These are phyloP conservation scores for Petrea volubilis DNA, from an alignment of 257 asterid species.

Conservation along the genomic window DNA sequence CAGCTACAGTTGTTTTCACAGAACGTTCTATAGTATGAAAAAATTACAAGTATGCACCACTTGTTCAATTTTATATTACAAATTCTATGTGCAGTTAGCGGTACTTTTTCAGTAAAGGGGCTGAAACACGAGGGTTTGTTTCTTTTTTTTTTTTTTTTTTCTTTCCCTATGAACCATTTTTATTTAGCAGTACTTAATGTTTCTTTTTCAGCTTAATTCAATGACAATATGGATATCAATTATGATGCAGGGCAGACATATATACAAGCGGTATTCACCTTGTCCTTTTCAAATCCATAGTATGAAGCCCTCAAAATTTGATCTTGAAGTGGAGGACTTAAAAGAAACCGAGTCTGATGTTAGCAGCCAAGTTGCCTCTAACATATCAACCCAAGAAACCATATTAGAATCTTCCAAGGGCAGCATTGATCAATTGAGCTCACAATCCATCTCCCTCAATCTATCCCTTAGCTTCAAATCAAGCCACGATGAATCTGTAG, in stretches of 20 bases:
- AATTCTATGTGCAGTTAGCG: no score
- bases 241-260: conserved; percentile 21
- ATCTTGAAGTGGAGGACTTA: conserved; percentile 36
- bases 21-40: no score
- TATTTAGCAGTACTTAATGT: background rate
- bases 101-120: no score
- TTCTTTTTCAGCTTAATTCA: background rate
- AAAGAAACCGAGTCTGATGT: conserved; percentile 35
- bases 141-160: no score
- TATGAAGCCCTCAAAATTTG: conserved; percentile 42
- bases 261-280: background rate
- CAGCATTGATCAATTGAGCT: conserved; percentile 19
- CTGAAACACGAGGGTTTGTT: no score
- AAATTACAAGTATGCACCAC: no score
- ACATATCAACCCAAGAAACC: conserved; percentile 35
- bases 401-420: background rate
- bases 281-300: background rate
- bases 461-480: conserved; percentile 45
- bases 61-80: no score
- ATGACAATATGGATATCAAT: background rate
- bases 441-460: conserved; percentile 41
- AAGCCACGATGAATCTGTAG: conserved; percentile 19
- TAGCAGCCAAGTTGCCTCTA: conserved; percentile 42
- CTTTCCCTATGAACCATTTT: background rate
- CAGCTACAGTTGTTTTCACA: no score